Evolutionary conservation across 2,329 filamentous ascomycete species (phyloP), one percentile per base, ranked within the genome.

Genomic region (Neofusicoccum umdonicola): DNA sequence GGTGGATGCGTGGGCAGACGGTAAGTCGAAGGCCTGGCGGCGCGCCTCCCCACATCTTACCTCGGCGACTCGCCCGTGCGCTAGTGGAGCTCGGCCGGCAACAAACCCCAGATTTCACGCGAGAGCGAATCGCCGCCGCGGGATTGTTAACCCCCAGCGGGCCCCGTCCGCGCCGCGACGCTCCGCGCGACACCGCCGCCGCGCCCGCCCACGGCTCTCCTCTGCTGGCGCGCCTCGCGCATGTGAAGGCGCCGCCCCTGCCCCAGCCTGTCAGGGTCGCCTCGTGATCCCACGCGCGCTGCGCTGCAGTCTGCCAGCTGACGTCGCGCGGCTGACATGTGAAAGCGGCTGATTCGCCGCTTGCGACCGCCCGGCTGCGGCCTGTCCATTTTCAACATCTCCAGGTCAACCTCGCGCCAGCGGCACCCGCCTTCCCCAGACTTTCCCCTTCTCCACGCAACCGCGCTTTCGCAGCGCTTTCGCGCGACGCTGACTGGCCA

Each of bases 11-110:
- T 39, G 37, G 37, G 11, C 37, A 12, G 3, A 31, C 11, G 37
- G 11, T 39, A 15, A 39, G 9, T 15, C 13, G 61, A 41, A 37
- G 60, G 45, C 4, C 37, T 42, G 48, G 41, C 39, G 22, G 37
- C 60, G n/a, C n/a, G 17, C 31, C 62, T 57, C 34, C 62, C 50
- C 62, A 54, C 62, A 64, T 56, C 50, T 64, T 64, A 64, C 62
- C 62, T 64, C 62, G 62, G 62, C 51, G 62, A 56, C 51, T 64
- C 62, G 62, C 62, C 62, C 51, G 62, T 64, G 62, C 62, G 19
- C 51, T 64, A 56, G 57, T 56, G 57, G 58, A 62, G 58, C 58
- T 51, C 48, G 58, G 61, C 41, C 62, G 62, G 62, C 62, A 39
- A 47, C 52, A 50, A 19, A 57, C 62, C 62, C 62, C 62, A 64